phyloP scores from a whole-genome alignment of 495 filamentous ascomycete species.

The Aspergillus saccharolyticus region DNA sequence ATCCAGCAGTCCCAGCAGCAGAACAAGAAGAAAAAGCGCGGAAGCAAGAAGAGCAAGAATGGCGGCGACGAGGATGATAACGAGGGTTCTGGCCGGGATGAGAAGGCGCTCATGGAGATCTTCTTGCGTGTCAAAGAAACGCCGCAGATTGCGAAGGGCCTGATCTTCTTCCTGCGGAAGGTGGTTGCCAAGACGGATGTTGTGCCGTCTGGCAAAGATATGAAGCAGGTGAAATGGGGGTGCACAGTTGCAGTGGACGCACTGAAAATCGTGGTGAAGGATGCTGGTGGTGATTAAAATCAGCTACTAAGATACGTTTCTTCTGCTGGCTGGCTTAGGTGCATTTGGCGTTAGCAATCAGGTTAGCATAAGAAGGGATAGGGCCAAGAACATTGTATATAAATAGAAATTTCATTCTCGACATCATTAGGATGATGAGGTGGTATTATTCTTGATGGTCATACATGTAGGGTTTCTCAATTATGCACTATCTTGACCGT shows the following conservation, averaged over 20 bases:
- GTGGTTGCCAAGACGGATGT: constrained; percentile 71
- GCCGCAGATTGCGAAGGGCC: constrained; percentile 59
- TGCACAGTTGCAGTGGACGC: constrained; percentile 60
- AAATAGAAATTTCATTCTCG: neutral
- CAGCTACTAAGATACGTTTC: neutral
- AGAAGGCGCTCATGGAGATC: constrained; percentile 56
- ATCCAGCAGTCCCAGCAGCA: constrained; percentile 57
- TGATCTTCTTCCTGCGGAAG: constrained; percentile 76
- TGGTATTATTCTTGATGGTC: neutral
- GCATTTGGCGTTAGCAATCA: constrained; percentile 3
- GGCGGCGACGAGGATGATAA: constrained; percentile 16
- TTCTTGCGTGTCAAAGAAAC: constrained; percentile 56
- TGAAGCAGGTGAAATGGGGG: constrained; percentile 58
- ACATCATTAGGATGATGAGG: neutral
- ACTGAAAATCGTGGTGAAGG: constrained; percentile 46
- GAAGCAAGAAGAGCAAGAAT: constrained; percentile 16
- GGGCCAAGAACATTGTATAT: neutral
- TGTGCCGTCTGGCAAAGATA: constrained; percentile 56
- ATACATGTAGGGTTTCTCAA: constrained; percentile 11
- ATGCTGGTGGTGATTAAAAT: constrained; percentile 1
- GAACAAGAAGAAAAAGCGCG: constrained; percentile 28
- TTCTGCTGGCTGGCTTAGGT: neutral
- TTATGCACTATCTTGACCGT: neutral
- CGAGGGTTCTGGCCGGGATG: constrained; percentile 33
- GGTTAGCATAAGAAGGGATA: neutral